Percentiles rank a stretch among this genome's conserved stretches.
Conservation (phyloP, 148 eudicot species). For the Polygonum aviculare region DNA sequence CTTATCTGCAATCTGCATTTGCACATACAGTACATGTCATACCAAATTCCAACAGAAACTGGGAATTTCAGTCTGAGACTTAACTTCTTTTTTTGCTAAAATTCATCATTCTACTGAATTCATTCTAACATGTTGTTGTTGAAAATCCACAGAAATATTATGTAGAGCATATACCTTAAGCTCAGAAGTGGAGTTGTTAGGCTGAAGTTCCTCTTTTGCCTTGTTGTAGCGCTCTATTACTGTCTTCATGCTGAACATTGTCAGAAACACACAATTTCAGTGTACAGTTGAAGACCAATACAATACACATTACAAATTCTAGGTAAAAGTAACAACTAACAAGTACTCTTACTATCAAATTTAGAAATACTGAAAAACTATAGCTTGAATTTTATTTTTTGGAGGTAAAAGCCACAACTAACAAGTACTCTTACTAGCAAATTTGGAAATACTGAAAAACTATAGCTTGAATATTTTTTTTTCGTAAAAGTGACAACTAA, state of each 20-base stretch:
- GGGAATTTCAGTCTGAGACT: not conserved
- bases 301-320: not conserved
- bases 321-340: not conserved
- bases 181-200: conserved; percentile 45
- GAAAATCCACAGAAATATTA: not conserved
- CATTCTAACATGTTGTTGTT: not conserved
- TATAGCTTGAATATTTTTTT: not conserved
- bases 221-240: conserved; percentile 62
- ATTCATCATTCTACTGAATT: not conserved
- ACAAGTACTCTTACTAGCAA: not conserved
- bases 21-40: not conserved
- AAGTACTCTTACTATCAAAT: not conserved
- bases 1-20: not conserved
- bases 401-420: not conserved
- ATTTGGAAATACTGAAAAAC: not conserved
- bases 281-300: not conserved
- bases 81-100: not conserved
- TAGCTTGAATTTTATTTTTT: not conserved
- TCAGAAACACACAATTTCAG: not conserved
- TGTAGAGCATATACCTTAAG: conserved; percentile 46
- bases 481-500: not conserved
- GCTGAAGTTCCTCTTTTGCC: conserved; percentile 52
- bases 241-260: conserved; percentile 53
- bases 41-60: not conserved
- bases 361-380: not conserved